Base-by-base conservation (phyloP, 768 basidiomycete genomes). In the Ramaria rubella region DNA sequence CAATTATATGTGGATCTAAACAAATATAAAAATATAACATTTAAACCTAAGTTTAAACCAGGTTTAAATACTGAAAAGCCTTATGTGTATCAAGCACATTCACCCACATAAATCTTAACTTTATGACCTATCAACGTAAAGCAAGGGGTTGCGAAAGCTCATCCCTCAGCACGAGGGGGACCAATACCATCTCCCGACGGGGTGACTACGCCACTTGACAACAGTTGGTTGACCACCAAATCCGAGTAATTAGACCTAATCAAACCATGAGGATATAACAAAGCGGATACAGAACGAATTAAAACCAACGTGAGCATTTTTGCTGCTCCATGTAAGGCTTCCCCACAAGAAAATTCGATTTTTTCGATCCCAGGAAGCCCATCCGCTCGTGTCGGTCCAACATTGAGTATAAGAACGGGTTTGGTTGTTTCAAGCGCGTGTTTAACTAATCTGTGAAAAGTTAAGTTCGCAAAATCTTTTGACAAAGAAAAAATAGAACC, bases 341-440 rank as follows among this genome's bases (percentile, higher is more conserved):
- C 68, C 6, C 93, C 88, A 45, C 83, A 86, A 4, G 80, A 71
- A 57, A 89, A 75, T 58, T 94, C 90, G 57, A 96, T 77, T 70
- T 93, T 90, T 60, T 87, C 83, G 50, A 95, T 71, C 7, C 80
- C 86, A 5, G 72, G 66, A 3, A 75, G 52, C 11, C 57, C 59
- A 66, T 97, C 95, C 2, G 87, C 94, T 40, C 95, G 81, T 2
- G 91, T 87, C 2, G 93, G 93, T 6, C 95, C 95, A 21, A 90
- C 72, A 61, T 96, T 95, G 50, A 97, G 74, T 45, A 94, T 75
- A 57, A 95, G 69, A 5, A 93, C 83, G 0, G 86, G 85, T 69
- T 92, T 95, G 21, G 77, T 75, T 15, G 82, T 72, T 59, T 89
- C 81, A 4, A 87, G 67, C 1, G 94, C 92, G 61, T 82, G 85